A percentile compares a stretch with the other conserved stretches of the same genome.
These are phyloP conservation scores for Camillea tinctor DNA, from an alignment of 2,329 filamentous ascomycete species.

Conservation along the genomic window DNA sequence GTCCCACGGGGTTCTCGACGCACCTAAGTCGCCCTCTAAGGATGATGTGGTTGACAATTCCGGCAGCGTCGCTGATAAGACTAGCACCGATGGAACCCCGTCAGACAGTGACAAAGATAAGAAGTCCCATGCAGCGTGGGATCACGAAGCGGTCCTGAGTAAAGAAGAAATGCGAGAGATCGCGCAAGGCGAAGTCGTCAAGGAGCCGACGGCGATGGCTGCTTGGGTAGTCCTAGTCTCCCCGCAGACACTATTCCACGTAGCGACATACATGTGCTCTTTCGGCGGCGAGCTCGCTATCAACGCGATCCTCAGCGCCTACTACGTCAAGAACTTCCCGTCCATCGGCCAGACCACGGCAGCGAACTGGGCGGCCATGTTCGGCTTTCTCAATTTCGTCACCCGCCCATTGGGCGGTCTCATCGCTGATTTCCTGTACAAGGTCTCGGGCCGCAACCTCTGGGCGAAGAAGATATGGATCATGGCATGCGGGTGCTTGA, in stretches of 20 bases:
- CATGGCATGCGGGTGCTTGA: slow-evolving; percentile 58
- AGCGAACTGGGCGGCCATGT: slow-evolving; percentile 68
- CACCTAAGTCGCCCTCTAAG: slow-evolving; percentile 13
- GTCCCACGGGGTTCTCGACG: slow-evolving; percentile 39
- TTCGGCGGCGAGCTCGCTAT: slow-evolving; percentile 64
- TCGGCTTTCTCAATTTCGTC: slow-evolving; percentile 70
- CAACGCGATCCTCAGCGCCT: slow-evolving; percentile 58
- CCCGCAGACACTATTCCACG: slow-evolving; percentile 54
- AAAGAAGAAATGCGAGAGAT: slow-evolving; percentile 53
- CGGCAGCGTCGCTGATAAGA: slow-evolving; percentile 46
- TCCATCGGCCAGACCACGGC: slow-evolving; percentile 54
- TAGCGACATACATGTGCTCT: slow-evolving; percentile 60
- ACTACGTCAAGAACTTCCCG: slow-evolving; percentile 61
- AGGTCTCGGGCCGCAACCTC: slow-evolving; percentile 32
- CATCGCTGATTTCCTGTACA: slow-evolving; percentile 51
- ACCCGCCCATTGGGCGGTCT: slow-evolving; percentile 66
- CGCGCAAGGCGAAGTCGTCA: slow-evolving; percentile 50
- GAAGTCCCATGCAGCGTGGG: slow-evolving; percentile 33
- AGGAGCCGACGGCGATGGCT: slow-evolving; percentile 56
- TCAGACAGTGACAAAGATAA: slow-evolving; percentile 42
- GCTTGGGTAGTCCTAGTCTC: slow-evolving; percentile 46
- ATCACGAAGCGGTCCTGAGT: slow-evolving; percentile 47
- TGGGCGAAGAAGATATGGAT: slow-evolving; percentile 58
- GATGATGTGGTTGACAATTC: slow-evolving; percentile 51
- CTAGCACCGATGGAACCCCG: slow-evolving; percentile 41